Evolutionary conservation across 768 basidiomycete species (phyloP), one percentile per base, ranked within the genome.

Genomic region (Lactarius indigo): DNA sequence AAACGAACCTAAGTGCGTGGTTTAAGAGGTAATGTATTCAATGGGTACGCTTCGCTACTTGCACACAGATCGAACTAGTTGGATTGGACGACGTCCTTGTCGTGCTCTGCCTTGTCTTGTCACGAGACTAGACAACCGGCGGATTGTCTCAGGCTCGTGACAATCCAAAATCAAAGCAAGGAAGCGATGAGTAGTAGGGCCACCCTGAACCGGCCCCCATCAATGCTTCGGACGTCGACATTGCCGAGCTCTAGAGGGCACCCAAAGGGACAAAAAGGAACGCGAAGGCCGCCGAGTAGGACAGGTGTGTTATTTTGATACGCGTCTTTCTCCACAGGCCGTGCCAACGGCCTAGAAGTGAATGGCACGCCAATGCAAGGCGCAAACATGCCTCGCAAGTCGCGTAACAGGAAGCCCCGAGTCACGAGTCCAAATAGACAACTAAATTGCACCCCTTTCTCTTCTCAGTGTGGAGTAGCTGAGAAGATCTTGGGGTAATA

Each of bases 11-110:
- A 26, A 12, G 50, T 33, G 59, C 39, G 42, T 62, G 65, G 56
- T 6, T 5, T 26, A 47, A 35, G 59, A 68, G 59, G 67, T 68
- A 68, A 68, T 65, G 8, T 10, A 50, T 50, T 23, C n/a, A 50
- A 50, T 23, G 12, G 23, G 23, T 1, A 12, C 23, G 23, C 23
- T 26, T 23, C 23, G 50, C 13, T 26, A 10, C 42, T 52, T 13
- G 23, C 50, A 15, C 15, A 23, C 23, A 26, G 50, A 52, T 52
- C 26, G 23, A 52, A 50, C 10, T 50, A n/a, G 23, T 50, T 47
- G 47, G 23, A 50, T 15, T 50, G 47, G 26, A 52, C 23, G 13
- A 52, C n/a, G n/a, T n/a, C 50, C 13, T 52, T 13, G 3, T 13
- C 23, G 23, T 26, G 50, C 23, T 52, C 26, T 26, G 50, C 50